phyloP scores from a whole-genome alignment of 371 early-diverging fungal genomes.

The Mucor mucedo region DNA sequence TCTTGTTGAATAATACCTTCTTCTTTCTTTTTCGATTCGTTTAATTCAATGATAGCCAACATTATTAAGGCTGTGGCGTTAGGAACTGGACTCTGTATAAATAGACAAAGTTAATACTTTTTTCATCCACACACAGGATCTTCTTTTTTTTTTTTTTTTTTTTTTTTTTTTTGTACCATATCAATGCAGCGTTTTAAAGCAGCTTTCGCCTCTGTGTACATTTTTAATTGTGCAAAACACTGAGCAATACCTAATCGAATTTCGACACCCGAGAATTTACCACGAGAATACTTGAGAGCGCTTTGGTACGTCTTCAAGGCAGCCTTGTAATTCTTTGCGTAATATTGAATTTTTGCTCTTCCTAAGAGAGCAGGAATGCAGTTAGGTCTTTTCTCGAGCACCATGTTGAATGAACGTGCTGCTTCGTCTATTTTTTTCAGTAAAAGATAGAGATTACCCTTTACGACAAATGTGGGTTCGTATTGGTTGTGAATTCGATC shows the following conservation, averaged over 20 bases:
- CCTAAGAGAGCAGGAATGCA: conserved; percentile 85
- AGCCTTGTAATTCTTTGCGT: conserved; percentile 57
- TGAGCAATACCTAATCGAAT: conserved; percentile 88
- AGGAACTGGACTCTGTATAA: conserved; percentile 24
- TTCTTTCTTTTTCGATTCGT: conserved; percentile 60
- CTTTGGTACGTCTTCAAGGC: conserved; percentile 78
- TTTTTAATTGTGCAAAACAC: conserved; percentile 80
- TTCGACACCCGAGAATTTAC: conserved; percentile 55
- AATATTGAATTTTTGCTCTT: conserved; percentile 67
- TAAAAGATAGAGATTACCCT: conserved; percentile 67
- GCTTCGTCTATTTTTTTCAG: conserved; percentile 71
- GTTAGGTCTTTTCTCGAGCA: conserved; percentile 62
- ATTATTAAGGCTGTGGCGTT: conserved; percentile 71
- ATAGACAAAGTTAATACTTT: not conserved
- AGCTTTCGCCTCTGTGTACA: conserved; percentile 66
- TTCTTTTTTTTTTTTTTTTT: not conserved
- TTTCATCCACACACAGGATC: too few relatives aligned
- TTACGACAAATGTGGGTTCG: conserved; percentile 71
- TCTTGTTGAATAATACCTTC: conserved; percentile 42
- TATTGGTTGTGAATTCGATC: conserved; percentile 75
- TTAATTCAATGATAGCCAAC: conserved; percentile 81
- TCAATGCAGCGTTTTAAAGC: conserved; percentile 78
- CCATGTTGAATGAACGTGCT: conserved; percentile 66
- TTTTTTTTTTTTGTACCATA: conserved; percentile 43
- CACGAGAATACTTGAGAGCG: conserved; percentile 64